Conservation (phyloP, 306 rosid genomes). For the Fragaria nilgerrensis region DNA sequence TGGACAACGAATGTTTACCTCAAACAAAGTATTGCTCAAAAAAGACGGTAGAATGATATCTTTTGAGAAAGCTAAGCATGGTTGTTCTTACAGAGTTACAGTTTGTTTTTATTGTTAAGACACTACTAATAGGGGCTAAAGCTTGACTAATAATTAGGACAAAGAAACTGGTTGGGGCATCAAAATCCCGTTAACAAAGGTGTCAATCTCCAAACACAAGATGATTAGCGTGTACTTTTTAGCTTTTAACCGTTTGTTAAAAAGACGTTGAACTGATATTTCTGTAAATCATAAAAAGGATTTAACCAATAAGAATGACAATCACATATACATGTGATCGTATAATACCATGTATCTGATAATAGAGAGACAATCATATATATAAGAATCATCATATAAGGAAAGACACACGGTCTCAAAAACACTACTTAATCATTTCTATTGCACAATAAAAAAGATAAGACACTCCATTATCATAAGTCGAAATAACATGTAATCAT, state of each 20-base stretch:
- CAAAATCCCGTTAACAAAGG: constrained; percentile 26
- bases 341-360: no score
- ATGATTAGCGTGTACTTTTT: constrained; percentile 14
- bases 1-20: not conserved
- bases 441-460: no score
- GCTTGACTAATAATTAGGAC: constrained; percentile 13
- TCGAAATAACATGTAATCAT: not conserved
- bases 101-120: not conserved
- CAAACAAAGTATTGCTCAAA: constrained; percentile 4
- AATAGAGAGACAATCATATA: no score
- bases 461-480: no score
- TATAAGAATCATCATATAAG: no score
- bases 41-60: not conserved
- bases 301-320: no score
- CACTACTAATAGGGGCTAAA: not conserved
- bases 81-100: not conserved
- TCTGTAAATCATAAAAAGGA: no score
- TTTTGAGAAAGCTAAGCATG: not conserved
- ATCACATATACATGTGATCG: no score
- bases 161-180: not conserved
- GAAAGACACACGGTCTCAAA: no score
- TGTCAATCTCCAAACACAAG: constrained; percentile 23
- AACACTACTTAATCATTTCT: no score
- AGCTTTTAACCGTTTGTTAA: constrained; percentile 48
- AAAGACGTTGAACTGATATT: not conserved